Percentiles rank a stretch among this genome's conserved stretches.
Conservation (phyloP, 257 asterid species). For the Catharanthus roseus region DNA sequence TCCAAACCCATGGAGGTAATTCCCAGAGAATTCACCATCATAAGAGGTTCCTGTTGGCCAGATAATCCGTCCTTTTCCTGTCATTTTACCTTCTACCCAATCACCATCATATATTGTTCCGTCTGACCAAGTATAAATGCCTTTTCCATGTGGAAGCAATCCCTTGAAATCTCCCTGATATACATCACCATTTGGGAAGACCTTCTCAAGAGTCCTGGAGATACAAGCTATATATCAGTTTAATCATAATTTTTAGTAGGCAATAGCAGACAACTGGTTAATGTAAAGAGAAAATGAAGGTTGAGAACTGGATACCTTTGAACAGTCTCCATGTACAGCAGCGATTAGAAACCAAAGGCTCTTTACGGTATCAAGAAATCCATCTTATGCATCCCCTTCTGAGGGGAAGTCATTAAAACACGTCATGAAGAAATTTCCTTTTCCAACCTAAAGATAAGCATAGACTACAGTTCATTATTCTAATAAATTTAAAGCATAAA, state of each 20-base stretch:
- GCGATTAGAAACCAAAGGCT: slow-evolving; percentile 10
- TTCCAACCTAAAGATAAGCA: background rate
- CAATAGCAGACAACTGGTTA: background rate
- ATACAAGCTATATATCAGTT: slow-evolving; percentile 21
- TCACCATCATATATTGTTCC: slow-evolving; percentile 86
- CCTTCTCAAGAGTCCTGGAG: slow-evolving; percentile 47
- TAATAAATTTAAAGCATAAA: slow-evolving; percentile 7
- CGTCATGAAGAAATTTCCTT: background rate
- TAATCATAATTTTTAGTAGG: slow-evolving; percentile 2
- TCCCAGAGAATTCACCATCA: slow-evolving; percentile 89
- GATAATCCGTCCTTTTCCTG: slow-evolving; percentile 75
- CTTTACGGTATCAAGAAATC: background rate
- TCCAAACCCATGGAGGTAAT: slow-evolving; percentile 82
- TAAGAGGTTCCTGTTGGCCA: slow-evolving; percentile 78
- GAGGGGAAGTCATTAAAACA: slow-evolving; percentile 9
- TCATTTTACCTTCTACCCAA: slow-evolving; percentile 89
- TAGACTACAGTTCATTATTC: background rate
- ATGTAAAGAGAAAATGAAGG: background rate
- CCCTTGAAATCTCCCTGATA: slow-evolving; percentile 58
- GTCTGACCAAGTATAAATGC: slow-evolving; percentile 80
- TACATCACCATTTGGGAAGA: slow-evolving; percentile 68
- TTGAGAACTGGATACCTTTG: slow-evolving; percentile 22
- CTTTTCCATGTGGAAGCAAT: slow-evolving; percentile 65
- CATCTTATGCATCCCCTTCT: slow-evolving; percentile 4
- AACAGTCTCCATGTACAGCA: slow-evolving; percentile 17